phyloP scores from a whole-genome alignment of 2,329 filamentous ascomycete genomes.

The Fusarium avenaceum region DNA sequence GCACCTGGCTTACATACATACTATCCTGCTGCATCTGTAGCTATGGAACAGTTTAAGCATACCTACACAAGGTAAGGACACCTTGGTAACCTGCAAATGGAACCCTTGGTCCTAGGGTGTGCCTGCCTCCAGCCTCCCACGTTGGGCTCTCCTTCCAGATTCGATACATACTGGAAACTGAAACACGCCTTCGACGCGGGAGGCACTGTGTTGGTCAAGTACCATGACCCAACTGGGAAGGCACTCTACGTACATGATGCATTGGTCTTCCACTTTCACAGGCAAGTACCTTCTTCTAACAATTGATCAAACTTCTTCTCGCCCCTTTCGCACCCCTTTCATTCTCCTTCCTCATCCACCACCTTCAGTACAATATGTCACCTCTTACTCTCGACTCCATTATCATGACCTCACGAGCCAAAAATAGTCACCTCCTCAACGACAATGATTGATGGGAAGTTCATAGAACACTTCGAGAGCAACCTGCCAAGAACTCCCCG shows the following conservation, averaged over 20 bases:
- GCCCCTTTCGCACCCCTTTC: neutral
- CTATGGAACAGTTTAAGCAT: neutral
- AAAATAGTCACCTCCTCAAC: constrained; percentile 19
- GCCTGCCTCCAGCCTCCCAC: neutral
- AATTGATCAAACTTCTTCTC: neutral
- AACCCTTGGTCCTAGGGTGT: constrained; percentile 26
- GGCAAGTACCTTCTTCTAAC: neutral
- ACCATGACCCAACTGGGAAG: constrained; percentile 28
- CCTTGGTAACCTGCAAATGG: constrained; percentile 17
- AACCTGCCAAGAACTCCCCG: constrained; percentile 38
- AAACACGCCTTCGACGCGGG: constrained; percentile 39
- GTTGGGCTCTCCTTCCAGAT: constrained; percentile 32
- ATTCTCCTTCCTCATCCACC: neutral
- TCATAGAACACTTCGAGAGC: constrained; percentile 17
- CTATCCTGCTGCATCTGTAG: constrained; percentile 3
- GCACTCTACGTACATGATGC: constrained; percentile 20
- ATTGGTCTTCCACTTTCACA: constrained; percentile 22
- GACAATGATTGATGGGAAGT: constrained; percentile 44
- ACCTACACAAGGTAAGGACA: constrained; percentile 13
- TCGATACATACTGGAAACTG: constrained; percentile 44
- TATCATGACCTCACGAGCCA: constrained; percentile 31
- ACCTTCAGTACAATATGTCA: neutral
- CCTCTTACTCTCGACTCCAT: constrained; percentile 1
- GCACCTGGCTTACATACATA: neutral
- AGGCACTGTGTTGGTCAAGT: constrained; percentile 27